phyloP scores from a whole-genome alignment of 148 eudicot genomes.

The Vaccinium corymbosum region DNA sequence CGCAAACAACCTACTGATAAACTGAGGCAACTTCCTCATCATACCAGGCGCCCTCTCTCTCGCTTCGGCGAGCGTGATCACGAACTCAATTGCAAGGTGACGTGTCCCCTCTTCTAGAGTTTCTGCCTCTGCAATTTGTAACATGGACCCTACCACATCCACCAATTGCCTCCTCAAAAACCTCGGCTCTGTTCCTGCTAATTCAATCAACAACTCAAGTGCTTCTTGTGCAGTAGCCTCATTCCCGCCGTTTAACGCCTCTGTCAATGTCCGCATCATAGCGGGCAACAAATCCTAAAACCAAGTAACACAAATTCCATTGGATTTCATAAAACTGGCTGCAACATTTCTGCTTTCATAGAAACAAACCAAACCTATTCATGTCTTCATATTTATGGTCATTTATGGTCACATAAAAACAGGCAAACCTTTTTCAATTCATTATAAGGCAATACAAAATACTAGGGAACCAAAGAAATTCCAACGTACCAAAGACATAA shows the following conservation, averaged over 20 bases:
- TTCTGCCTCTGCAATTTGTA: constrained; percentile 84
- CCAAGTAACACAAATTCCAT: not conserved
- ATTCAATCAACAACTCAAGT: constrained; percentile 71
- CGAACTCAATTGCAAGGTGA: constrained; percentile 82
- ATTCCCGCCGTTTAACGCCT: constrained; percentile 62
- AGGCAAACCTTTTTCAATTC: not conserved
- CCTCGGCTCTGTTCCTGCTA: constrained; percentile 85
- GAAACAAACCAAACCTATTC: not conserved
- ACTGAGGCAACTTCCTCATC: constrained; percentile 94
- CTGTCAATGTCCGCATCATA: constrained; percentile 81
- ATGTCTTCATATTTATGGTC: too few relatives aligned
- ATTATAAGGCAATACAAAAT: not conserved
- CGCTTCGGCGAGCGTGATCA: constrained; percentile 79
- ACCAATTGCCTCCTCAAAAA: constrained; percentile 76
- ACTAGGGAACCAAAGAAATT: not conserved
- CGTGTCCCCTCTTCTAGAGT: constrained; percentile 77
- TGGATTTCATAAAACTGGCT: not conserved
- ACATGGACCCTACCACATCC: constrained; percentile 82
- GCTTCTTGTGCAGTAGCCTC: constrained; percentile 94
- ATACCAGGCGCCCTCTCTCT: constrained; percentile 91
- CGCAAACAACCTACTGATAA: constrained; percentile 60
- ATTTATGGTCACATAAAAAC: not conserved
- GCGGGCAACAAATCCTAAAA: constrained; percentile 73
- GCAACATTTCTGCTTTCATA: not conserved
- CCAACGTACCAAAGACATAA: not conserved